phyloP scores from a whole-genome alignment of 495 filamentous ascomycete genomes.

The Hypoxylon fuscum region DNA sequence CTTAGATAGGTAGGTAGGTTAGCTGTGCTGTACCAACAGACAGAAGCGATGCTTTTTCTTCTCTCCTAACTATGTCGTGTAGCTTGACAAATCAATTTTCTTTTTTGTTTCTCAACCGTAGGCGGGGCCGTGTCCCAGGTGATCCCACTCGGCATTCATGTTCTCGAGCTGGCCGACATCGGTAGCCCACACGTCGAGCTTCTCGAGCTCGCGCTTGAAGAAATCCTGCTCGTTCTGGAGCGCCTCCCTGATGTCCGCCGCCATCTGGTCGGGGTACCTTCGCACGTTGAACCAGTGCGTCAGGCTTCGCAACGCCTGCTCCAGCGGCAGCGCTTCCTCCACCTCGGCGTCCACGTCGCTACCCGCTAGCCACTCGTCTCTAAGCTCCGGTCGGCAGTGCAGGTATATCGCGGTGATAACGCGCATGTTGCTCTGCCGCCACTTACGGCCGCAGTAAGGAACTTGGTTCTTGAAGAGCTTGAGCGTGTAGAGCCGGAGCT shows the following conservation, averaged over 20 bases:
- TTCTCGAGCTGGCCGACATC: conserved; percentile 49
- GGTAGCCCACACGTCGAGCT: conserved; percentile 66
- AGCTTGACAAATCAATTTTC: background rate
- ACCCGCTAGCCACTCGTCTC: conserved; percentile 95
- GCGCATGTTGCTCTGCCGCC: conserved; percentile 97
- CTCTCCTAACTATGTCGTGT: conserved; percentile 1
- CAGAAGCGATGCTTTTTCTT: background rate
- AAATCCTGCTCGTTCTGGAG: conserved; percentile 87
- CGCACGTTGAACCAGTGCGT: conserved; percentile 94
- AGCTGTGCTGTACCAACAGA: background rate
- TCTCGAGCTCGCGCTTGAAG: conserved; percentile 88
- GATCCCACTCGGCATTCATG: conserved; percentile 45
- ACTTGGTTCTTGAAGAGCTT: conserved; percentile 99
- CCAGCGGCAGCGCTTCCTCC: conserved; percentile 87
- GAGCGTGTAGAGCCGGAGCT: conserved; percentile 90
- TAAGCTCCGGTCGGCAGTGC: conserved; percentile 87
- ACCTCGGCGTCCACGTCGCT: conserved; percentile 91
- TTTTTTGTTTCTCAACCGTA: conserved; percentile 21
- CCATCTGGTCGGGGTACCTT: conserved; percentile 82
- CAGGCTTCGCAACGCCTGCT: conserved; percentile 85
- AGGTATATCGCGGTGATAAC: conserved; percentile 97
- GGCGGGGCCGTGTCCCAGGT: conserved; percentile 29
- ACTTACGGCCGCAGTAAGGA: conserved; percentile 96
- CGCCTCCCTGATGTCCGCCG: conserved; percentile 66
- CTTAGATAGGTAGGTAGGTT: background rate